Conservation (phyloP, 1,284 basidiomycete species). For the Sphagnurus paluster region DNA sequence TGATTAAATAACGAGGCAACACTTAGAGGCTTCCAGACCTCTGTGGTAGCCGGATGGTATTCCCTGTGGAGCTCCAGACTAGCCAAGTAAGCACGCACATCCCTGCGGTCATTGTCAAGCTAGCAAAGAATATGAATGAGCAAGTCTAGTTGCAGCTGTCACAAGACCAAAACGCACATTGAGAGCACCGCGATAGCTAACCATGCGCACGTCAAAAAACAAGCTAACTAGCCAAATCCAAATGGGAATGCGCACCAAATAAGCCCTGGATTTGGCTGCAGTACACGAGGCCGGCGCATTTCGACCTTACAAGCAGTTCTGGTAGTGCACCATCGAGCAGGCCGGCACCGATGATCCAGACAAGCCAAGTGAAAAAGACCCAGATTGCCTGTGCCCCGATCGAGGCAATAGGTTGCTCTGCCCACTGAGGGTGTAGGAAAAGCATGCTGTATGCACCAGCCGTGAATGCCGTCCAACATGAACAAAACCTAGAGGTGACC, state of each 20-base stretch:
- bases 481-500: constrained; percentile 45
- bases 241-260: constrained; percentile 40
- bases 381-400: constrained; percentile 57
- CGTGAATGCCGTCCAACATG: constrained; percentile 57
- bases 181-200: constrained; percentile 46
- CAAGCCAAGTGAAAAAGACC: constrained; percentile 46
- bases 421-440: constrained; percentile 57
- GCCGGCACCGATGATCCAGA: constrained; percentile 56
- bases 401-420: constrained; percentile 48
- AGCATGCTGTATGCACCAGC: constrained; percentile 50
- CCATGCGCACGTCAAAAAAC: background rate
- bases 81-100: constrained; percentile 46
- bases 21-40: background rate
- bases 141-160: constrained; percentile 11
- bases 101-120: constrained; percentile 44
- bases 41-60: constrained; percentile 20
- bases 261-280: constrained; percentile 53
- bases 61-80: constrained; percentile 44
- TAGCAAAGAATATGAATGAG: constrained; percentile 16
- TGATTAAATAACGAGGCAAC: background rate
- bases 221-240: constrained; percentile 2
- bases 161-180: constrained; percentile 34
- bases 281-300: constrained; percentile 46
- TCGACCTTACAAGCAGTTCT: constrained; percentile 33
- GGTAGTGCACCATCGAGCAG: constrained; percentile 48